Conservation (phyloP, 176 grass and related monocot genomes). For the Otatea glauca region DNA sequence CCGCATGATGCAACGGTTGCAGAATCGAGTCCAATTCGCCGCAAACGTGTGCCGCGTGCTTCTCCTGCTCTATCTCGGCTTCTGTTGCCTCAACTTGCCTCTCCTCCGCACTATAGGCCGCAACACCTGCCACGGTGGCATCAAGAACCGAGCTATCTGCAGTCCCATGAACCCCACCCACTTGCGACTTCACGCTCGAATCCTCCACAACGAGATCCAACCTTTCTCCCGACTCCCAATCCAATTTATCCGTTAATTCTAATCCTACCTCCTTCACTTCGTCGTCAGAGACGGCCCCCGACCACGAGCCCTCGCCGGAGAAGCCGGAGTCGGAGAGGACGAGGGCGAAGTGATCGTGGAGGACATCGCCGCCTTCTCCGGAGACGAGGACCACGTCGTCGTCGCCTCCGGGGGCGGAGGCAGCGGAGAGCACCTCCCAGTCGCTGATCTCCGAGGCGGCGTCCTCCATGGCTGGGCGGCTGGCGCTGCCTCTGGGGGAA, state of each 20-base stretch:
- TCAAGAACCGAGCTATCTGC: neutral
- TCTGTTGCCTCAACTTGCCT: neutral
- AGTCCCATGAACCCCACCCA: neutral
- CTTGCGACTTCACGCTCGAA: neutral
- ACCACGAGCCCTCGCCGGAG: neutral
- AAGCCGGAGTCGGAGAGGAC: neutral
- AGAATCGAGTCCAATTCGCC: neutral
- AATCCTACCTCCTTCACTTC: neutral
- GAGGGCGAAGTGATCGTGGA: conserved; percentile 52
- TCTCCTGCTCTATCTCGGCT: neutral
- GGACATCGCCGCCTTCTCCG: conserved; percentile 38
- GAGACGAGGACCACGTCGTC: conserved; percentile 15
- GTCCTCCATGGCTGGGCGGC: conserved; percentile 58
- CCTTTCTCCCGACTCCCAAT: conserved; percentile 3
- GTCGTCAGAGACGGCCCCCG: neutral
- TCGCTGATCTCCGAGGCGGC: conserved; percentile 53
- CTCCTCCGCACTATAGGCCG: neutral
- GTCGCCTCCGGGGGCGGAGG: conserved; percentile 36
- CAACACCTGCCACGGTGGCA: neutral
- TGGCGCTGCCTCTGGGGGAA: neutral
- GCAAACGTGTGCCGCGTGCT: neutral
- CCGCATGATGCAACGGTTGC: neutral
- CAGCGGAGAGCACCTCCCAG: conserved; percentile 60
- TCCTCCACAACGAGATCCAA: conserved; percentile 2
- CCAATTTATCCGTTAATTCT: neutral